phyloP scores from a whole-genome alignment of 2,329 filamentous ascomycete species.

The Chrysosporium keratinophilum region DNA sequence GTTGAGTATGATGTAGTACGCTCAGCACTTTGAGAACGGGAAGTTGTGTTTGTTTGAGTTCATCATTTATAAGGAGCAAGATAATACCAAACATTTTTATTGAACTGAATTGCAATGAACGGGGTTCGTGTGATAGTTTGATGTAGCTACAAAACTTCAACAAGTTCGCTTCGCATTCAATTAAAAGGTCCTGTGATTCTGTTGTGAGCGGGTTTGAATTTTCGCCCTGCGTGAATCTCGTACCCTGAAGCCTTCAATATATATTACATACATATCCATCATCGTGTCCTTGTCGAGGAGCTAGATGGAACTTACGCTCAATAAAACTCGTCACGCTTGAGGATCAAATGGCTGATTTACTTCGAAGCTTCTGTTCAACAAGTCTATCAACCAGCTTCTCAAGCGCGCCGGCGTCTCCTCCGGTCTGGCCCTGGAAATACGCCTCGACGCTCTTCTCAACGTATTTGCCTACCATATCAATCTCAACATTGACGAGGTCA shows the following conservation, averaged over 20 bases:
- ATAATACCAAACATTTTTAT: no score
- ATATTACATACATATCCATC: not conserved
- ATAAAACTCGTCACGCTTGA: not conserved
- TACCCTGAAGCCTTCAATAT: not conserved
- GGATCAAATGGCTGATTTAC: not conserved
- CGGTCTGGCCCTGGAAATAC: conserved; percentile 49
- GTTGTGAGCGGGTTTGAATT: no score
- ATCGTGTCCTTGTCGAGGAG: not conserved
- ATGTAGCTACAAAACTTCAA: no score
- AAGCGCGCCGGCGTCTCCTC: conserved; percentile 40
- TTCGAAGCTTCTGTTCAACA: conserved; percentile 57
- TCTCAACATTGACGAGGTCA: conserved; percentile 82
- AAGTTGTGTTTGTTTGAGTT: no score
- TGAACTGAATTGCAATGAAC: no score
- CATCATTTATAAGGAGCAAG: no score
- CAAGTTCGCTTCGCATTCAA: no score
- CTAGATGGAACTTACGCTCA: not conserved
- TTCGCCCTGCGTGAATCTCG: not conserved
- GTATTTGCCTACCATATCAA: conserved; percentile 66
- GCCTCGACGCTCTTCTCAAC: conserved; percentile 70
- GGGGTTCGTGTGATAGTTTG: no score
- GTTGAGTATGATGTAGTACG: not conserved
- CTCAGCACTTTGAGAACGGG: not conserved
- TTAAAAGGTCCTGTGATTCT: no score
- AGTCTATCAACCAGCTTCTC: conserved; percentile 65